phyloP scores from a whole-genome alignment of 352 stramenopile species.

The Phytophthora pinifolia region DNA sequence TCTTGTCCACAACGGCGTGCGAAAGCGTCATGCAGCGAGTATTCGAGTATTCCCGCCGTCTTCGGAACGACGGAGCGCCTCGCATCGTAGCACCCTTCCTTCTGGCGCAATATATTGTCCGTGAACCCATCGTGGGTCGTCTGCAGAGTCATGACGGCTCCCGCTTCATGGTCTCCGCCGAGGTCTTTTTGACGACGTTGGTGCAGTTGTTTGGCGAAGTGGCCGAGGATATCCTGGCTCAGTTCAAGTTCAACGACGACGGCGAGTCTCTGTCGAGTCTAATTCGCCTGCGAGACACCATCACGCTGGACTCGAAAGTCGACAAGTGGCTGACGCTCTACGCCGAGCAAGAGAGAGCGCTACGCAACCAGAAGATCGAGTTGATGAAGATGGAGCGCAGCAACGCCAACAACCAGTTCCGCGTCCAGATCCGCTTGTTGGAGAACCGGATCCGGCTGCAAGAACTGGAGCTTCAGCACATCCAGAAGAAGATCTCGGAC shows the following conservation, averaged over 20 bases:
- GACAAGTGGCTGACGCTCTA: slow-evolving; percentile 38
- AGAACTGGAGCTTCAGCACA: slow-evolving; percentile 63
- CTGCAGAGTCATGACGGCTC: slow-evolving; percentile 4
- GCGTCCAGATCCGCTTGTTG: slow-evolving; percentile 55
- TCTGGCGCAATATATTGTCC: slow-evolving; percentile 45
- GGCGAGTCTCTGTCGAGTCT: slow-evolving; percentile 69
- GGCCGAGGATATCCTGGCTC: slow-evolving; percentile 67
- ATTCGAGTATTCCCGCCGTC: slow-evolving; percentile 29
- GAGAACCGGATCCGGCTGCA: slow-evolving; percentile 59
- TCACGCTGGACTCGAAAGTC: slow-evolving; percentile 60
- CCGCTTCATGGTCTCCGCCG: slow-evolving; percentile 33
- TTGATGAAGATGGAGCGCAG: slow-evolving; percentile 56
- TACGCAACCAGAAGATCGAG: slow-evolving; percentile 68
- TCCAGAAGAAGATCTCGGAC: slow-evolving; percentile 50
- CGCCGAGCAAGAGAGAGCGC: slow-evolving; percentile 46
- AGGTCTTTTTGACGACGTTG: slow-evolving; percentile 46
- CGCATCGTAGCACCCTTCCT: slow-evolving; percentile 21
- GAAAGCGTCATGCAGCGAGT: slow-evolving; percentile 46
- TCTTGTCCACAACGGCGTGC: slow-evolving; percentile 41
- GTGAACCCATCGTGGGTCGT: slow-evolving; percentile 20
- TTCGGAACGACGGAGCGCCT: slow-evolving; percentile 9
- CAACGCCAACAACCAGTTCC: slow-evolving; percentile 50
- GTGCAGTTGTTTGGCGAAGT: slow-evolving; percentile 57
- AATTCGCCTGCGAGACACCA: slow-evolving; percentile 70
- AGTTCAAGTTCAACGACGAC: slow-evolving; percentile 86